Evolutionary conservation across 768 basidiomycete species (phyloP), one percentile per base, ranked within the genome.

Genomic region (Tulasnella sp.): DNA sequence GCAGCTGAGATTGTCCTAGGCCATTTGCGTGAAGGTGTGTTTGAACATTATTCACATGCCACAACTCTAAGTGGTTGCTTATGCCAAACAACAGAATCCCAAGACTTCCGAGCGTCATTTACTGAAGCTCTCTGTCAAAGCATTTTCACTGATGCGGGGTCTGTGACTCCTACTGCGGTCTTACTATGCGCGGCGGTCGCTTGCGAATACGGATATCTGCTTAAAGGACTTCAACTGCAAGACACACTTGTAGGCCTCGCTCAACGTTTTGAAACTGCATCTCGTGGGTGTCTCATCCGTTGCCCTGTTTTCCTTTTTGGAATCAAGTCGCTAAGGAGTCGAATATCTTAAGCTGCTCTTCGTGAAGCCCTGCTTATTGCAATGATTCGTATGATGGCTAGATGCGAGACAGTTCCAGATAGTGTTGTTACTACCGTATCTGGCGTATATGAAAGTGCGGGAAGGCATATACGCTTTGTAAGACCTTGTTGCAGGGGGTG

Each of bases 351-450:
- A 90, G 87, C 78, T 31, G 73, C 82, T 27, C 78, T 90, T 7
- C 84, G 86, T 66, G 88, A 92, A 60, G 80, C 80, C 3, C 80
- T 80, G 61, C 70, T 92, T 29, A 67, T 90, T 30, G 76, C 82
- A 2, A 85, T 91, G 82, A 69, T 89, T 34, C 76, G 86, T 54
- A 62, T 88, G 29, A 73, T 78, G 50, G 79, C 77, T 2, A 77
- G 81, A 19, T 83, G 81, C 64, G 76, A 79, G 9, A 71, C 76
- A 22, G 66, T 84, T 10, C 78, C 83, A 2, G 66, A 72, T 19
- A 70, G 77, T 4, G 73, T 80, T 22, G 63, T 72, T 12, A 68
- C 67, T 22, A 63, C 66, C 12, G 78, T 87, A 10, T 68, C 69
- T 21, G 70, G 70, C 38, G 54, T 83, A 44, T 71, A 74, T 11